Evolutionary conservation across 148 eudicot species (phyloP).

Genomic region (Hydrangea macrophylla): DNA sequence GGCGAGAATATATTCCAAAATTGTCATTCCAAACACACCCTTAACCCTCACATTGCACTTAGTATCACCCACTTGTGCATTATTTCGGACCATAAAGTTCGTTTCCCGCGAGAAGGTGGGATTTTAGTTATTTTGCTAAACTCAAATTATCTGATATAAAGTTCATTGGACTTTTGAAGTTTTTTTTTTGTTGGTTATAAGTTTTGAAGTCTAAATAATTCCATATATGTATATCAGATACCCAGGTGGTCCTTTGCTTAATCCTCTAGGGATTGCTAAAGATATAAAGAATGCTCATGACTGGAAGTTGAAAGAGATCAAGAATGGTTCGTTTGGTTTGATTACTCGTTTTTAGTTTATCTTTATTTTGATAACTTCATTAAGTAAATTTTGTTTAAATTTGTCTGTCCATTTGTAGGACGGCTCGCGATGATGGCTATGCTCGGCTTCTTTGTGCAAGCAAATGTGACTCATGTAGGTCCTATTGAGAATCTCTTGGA

Average conservation of each 20-base stretch:
- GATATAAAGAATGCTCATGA: constrained; percentile 69
- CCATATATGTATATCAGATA: constrained; percentile 37
- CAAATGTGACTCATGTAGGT: constrained; percentile 69
- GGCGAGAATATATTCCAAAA: too few relatives aligned
- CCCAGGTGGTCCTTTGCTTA: constrained; percentile 82
- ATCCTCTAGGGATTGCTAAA: constrained; percentile 89
- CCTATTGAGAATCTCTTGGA: constrained; percentile 72
- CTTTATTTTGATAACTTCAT: too few relatives aligned
- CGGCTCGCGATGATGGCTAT: constrained; percentile 89
- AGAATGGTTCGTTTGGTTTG: constrained; percentile 51
- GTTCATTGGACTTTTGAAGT: neutral
- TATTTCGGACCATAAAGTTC: too few relatives aligned
- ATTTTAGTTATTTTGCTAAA: too few relatives aligned
- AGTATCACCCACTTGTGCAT: too few relatives aligned
- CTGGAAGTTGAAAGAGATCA: constrained; percentile 91
- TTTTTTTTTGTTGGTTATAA: neutral
- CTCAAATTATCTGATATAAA: neutral
- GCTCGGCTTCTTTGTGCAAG: constrained; percentile 85
- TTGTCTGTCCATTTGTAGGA: constrained; percentile 26
- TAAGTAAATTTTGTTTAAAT: too few relatives aligned
- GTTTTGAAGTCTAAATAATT: constrained; percentile 9
- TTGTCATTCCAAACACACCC: too few relatives aligned
- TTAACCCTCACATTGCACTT: too few relatives aligned
- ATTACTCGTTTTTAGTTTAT: neutral
- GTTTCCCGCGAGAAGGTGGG: too few relatives aligned